These are phyloP conservation scores for Sclerotinia spermophila DNA, from an alignment of 2,329 filamentous ascomycete species.

Conservation along the genomic window DNA sequence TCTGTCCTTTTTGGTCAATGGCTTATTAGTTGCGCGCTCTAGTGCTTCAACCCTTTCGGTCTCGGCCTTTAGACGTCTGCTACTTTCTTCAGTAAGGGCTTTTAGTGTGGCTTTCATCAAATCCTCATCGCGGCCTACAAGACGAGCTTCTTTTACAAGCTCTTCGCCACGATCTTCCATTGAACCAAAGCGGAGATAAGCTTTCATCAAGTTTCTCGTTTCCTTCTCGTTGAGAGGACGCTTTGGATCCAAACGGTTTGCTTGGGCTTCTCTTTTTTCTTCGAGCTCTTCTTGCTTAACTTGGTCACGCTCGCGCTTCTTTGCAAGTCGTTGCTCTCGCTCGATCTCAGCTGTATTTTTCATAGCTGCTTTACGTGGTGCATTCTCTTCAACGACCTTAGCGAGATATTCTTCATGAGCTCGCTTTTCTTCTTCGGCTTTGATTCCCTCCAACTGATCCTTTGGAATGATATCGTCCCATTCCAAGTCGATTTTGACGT, in stretches of 20 bases:
- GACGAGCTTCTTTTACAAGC: conserved; percentile 79
- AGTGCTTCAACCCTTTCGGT: conserved; percentile 56
- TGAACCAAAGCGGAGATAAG: conserved; percentile 86
- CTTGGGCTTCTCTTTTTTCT: conserved; percentile 64
- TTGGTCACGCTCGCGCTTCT: conserved; percentile 63
- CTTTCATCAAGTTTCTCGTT: conserved; percentile 83
- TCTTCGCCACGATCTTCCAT: conserved; percentile 86
- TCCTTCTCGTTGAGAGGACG: conserved; percentile 92
- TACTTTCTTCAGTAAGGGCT: conserved; percentile 63
- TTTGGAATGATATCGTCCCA: conserved; percentile 99
- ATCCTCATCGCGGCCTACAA: conserved; percentile 77
- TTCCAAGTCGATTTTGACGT: conserved; percentile 94
- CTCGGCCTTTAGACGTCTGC: conserved; percentile 73
- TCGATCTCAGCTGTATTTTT: conserved; percentile 57
- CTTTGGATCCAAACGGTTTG: conserved; percentile 74
- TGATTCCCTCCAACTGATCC: conserved; percentile 84
- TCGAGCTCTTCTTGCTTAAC: conserved; percentile 67
- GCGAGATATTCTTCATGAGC: conserved; percentile 79
- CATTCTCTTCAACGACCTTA: conserved; percentile 78
- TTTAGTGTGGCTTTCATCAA: conserved; percentile 71
- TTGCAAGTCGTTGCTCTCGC: conserved; percentile 59
- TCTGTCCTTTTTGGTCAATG: conserved; percentile 91
- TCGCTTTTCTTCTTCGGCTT: conserved; percentile 81
- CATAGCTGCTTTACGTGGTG: conserved; percentile 69
- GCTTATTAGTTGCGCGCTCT: conserved; percentile 71